Evolutionary conservation across 192 early-diverging fungal species (phyloP).

Genomic region (Cladochytrium replicatum): DNA sequence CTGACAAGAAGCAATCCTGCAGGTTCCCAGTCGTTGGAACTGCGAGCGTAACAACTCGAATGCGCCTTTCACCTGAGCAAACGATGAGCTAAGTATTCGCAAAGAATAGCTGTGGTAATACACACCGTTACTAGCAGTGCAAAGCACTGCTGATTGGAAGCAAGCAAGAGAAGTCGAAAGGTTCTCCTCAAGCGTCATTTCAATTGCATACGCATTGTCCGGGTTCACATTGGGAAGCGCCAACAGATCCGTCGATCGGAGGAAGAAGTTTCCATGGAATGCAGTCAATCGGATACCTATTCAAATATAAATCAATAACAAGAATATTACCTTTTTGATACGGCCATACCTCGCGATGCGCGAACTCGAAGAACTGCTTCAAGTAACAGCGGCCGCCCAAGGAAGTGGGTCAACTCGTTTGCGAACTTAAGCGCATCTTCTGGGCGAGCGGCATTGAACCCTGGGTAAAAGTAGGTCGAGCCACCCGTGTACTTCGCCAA

Average conservation of each 20-base stretch:
- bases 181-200: conserved; percentile 67
- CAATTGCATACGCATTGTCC: conserved; percentile 82
- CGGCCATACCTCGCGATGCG: too few relatives aligned
- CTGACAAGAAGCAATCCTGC: conserved; percentile 68
- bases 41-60: conserved; percentile 83
- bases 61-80: conserved; percentile 70
- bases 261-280: conserved; percentile 96
- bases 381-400: conserved; percentile 68
- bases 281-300: conserved; percentile 79
- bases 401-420: conserved; percentile 68
- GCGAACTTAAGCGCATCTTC: conserved; percentile 80
- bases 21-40: conserved; percentile 77
- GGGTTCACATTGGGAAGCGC: conserved; percentile 87
- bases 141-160: conserved; percentile 90
- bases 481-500: conserved; percentile 83
- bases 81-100: not conserved
- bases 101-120: conserved; percentile 9
- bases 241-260: conserved; percentile 85
- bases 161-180: conserved; percentile 65
- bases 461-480: conserved; percentile 78
- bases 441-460: conserved; percentile 68
- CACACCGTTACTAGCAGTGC: conserved; percentile 78
- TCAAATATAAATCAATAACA: too few relatives aligned
- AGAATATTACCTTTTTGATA: too few relatives aligned
- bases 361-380: conserved; percentile 92